Conservation (phyloP, 306 rosid species). For the Mimosa bimucronata region DNA sequence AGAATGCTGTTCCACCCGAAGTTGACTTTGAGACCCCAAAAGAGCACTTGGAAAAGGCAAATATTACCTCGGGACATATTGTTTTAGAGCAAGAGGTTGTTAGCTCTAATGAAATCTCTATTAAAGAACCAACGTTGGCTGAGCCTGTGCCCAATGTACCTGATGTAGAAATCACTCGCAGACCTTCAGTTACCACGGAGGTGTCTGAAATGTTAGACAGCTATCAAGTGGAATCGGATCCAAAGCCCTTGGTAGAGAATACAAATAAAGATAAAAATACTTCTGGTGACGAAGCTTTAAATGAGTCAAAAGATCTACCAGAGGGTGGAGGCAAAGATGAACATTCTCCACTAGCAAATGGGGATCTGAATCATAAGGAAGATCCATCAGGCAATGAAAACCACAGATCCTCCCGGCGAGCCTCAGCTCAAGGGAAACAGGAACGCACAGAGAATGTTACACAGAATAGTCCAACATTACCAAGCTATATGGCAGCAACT, state of each 20-base stretch:
- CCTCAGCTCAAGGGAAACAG: constrained; percentile 68
- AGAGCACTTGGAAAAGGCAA: constrained; percentile 58
- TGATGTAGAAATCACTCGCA: constrained; percentile 57
- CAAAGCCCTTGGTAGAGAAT: constrained; percentile 58
- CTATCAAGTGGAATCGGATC: constrained; percentile 54
- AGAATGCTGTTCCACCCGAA: constrained; percentile 60
- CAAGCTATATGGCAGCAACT: constrained; percentile 98
- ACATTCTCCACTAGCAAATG: constrained; percentile 54
- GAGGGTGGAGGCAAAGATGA: constrained; percentile 59
- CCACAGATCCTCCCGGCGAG: constrained; percentile 67
- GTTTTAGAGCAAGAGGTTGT: constrained; percentile 46
- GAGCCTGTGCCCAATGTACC: constrained; percentile 39
- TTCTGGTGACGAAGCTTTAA: constrained; percentile 47
- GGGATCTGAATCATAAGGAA: constrained; percentile 66
- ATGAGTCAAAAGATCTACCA: constrained; percentile 50
- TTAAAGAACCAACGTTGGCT: constrained; percentile 49
- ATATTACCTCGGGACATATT: constrained; percentile 42
- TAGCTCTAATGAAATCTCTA: constrained; percentile 53
- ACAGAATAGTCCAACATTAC: constrained; percentile 77
- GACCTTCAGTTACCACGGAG: constrained; percentile 54
- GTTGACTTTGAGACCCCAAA: constrained; percentile 60
- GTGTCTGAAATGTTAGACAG: constrained; percentile 43
- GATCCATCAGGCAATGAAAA: constrained; percentile 65
- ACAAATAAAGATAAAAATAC: constrained; percentile 52
- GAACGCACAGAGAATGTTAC: constrained; percentile 74